Base-by-base conservation (phyloP, 2,329 filamentous ascomycete genomes). In the Ramularia endophylla region DNA sequence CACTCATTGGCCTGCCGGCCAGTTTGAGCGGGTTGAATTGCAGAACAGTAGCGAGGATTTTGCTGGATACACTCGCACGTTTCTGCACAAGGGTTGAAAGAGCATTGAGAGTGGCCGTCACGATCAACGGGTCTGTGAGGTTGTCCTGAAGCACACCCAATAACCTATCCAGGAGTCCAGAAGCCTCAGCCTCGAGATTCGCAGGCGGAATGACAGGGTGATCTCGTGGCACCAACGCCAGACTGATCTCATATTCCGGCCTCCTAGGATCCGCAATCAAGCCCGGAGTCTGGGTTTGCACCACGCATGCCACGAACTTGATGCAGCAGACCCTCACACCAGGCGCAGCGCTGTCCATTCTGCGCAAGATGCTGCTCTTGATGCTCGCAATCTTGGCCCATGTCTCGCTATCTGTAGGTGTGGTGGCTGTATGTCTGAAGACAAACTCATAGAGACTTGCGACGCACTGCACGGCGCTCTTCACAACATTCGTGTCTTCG, bases 301-400 rank as follows among this genome's bases (percentile, higher is more conserved):
- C 85, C 32, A 97, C 87, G 50, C 87, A 81, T 68, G 98, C 90
- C 27, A 87, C 83, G 64, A 98, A 98, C 66, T 98, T 98, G 74
- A 97, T 83, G 69, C 92, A 97, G 72, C 88, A 94, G 63, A 97
- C 83, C 56, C 83, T 83, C 49, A 97, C 78, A 2, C 87, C 83
- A 9, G 83, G 75, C 11, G 78, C 70, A 13, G 86, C 82, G 31
- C 73, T 77, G 55, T 95, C 90, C 90, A 94, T 95, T 58, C 92
- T 80, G 45, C 79, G 80, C 46, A 98, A 66, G 53, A 98, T 92
- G 56, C 82, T 85, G 41, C 85, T 80, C 70, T 98, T 98, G 66
- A 97, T 90, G 8, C 81, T 77, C 40, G 80, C 75, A 78, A 97
- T 94, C 51, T 82, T 80, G 60, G 92, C 84, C 92, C 92, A 98